These are phyloP conservation scores for Colletotrichum sojae DNA, from an alignment of 2,329 filamentous ascomycete species.

Conservation along the genomic window DNA sequence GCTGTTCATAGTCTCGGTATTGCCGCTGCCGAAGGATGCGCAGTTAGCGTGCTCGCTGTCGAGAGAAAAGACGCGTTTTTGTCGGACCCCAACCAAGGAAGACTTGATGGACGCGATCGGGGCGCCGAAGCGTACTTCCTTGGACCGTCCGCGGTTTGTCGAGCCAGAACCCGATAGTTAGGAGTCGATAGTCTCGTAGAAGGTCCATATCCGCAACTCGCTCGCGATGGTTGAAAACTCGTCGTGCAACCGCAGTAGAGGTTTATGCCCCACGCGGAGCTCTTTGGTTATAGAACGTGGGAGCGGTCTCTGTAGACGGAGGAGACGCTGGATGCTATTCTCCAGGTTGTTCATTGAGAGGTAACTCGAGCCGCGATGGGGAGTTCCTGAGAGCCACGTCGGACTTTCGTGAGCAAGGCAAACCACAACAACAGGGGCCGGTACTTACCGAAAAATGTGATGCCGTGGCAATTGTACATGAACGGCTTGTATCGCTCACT, in stretches of 20 bases:
- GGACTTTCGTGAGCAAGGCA: too few relatives aligned
- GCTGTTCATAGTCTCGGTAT: conserved; percentile 60
- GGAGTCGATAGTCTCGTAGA: conserved; percentile 75
- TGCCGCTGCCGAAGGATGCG: conserved; percentile 67
- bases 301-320: conserved; percentile 66
- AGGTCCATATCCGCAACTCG: conserved; percentile 73
- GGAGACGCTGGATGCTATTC: conserved; percentile 65
- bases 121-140: conserved; percentile 70
- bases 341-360: conserved; percentile 71
- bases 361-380: conserved; percentile 75
- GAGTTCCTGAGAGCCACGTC: conserved; percentile 59
- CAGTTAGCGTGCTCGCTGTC: conserved; percentile 70
- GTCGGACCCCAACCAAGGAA: conserved; percentile 64
- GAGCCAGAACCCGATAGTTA: conserved; percentile 62
- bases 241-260: conserved; percentile 65
- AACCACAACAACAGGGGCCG: too few relatives aligned
- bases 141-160: conserved; percentile 49
- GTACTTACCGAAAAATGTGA: conserved; percentile 65
- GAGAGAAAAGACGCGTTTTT: conserved; percentile 66
- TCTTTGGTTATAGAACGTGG: conserved; percentile 65
- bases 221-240: conserved; percentile 69
- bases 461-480: conserved; percentile 70
- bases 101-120: conserved; percentile 72
- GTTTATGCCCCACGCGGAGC: conserved; percentile 64
- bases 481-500: conserved; percentile 58